Evolutionary conservation across 2,329 filamentous ascomycete genomes (phyloP).

Genomic region (Clonostachys byssicola): DNA sequence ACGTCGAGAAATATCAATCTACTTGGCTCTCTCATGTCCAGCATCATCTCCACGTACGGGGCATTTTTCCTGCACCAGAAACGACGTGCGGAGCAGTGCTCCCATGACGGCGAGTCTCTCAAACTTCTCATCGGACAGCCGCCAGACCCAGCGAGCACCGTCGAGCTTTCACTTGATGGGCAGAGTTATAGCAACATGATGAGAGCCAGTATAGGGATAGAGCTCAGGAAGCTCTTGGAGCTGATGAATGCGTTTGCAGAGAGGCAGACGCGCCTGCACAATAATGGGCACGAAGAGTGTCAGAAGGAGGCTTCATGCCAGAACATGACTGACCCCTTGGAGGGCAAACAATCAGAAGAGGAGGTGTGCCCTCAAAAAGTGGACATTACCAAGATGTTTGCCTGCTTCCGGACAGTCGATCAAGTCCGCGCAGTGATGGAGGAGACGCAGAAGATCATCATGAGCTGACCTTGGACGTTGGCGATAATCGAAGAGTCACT

Average conservation of each 20-base stretch:
- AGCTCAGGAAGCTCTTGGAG: background rate
- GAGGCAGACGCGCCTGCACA: background rate
- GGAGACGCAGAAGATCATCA: conserved; percentile 7
- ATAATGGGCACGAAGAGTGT: background rate
- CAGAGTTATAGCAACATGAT: background rate
- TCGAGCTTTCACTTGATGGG: background rate
- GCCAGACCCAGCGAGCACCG: background rate
- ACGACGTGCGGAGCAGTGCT: background rate
- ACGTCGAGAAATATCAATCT: background rate
- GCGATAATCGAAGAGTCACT: too few species aligned
- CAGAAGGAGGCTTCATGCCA: background rate
- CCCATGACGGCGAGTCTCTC: background rate
- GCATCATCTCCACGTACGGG: background rate
- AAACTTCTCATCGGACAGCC: background rate
- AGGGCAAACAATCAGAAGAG: background rate
- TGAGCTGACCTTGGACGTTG: too few species aligned
- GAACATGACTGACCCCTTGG: background rate
- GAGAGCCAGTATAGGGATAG: background rate
- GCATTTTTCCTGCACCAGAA: background rate
- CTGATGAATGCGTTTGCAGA: background rate
- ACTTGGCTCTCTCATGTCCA: background rate
- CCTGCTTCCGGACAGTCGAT: background rate
- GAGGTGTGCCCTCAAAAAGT: background rate
- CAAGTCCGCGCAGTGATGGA: background rate
- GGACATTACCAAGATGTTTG: background rate